These are phyloP conservation scores for Psilocybe tampanensis DNA, from an alignment of 768 basidiomycete species.

Conservation along the genomic window DNA sequence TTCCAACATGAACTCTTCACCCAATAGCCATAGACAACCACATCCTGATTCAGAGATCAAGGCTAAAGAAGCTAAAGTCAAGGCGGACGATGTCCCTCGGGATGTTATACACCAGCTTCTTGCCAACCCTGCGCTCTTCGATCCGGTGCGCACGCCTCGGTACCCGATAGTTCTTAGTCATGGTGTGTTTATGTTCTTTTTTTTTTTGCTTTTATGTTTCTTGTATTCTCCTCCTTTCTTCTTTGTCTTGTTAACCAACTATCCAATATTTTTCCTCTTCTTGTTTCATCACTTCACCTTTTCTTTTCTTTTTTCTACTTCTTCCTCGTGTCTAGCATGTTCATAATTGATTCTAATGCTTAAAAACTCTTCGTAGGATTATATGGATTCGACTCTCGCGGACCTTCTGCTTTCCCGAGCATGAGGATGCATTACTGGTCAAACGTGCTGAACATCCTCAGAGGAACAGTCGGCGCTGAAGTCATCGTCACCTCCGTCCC, in stretches of 20 bases:
- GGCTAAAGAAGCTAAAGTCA: conserved; percentile 8
- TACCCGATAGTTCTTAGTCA: conserved; percentile 96
- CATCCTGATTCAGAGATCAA: no score
- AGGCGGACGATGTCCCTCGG: conserved; percentile 20
- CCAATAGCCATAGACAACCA: no score
- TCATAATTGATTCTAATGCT: no score
- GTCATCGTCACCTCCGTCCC: conserved; percentile 97
- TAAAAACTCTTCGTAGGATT: conserved; percentile 53
- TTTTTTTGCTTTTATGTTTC: background rate
- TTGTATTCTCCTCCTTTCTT: background rate
- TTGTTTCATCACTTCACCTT: background rate
- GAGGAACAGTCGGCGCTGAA: conserved; percentile 83
- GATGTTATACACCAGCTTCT: conserved; percentile 74
- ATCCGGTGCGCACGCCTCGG: conserved; percentile 79
- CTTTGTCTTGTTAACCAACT: no score
- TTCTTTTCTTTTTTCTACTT: background rate
- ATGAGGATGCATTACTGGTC: conserved; percentile 95
- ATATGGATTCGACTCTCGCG: conserved; percentile 93
- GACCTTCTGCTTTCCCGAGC: conserved; percentile 79
- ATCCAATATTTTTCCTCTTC: no score
- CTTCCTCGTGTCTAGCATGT: background rate
- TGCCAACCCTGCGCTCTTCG: conserved; percentile 73
- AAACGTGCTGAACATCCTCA: conserved; percentile 79
- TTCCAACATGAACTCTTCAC: no score
- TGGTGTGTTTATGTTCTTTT: conserved; percentile 51